phyloP scores from a whole-genome alignment of 805 yeast species.

The Candida berthetii region DNA sequence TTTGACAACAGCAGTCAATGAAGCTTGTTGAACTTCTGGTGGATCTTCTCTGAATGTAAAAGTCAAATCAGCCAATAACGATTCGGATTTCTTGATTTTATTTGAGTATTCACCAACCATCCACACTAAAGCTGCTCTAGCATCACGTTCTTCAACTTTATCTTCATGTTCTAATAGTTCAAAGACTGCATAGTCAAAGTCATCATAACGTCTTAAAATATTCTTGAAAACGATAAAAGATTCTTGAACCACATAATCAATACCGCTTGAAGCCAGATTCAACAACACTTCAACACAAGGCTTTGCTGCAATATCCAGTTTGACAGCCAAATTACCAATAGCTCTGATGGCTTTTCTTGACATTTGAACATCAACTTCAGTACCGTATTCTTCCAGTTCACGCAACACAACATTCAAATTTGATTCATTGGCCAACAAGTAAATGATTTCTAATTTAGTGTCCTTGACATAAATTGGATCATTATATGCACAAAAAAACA shows the following conservation, averaged over 20 bases:
- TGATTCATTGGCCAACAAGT: constrained; percentile 61
- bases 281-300: constrained; percentile 59
- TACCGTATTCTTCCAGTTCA: constrained; percentile 81
- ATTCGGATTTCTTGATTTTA: constrained; percentile 34
- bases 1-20: constrained; percentile 71
- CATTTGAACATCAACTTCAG: constrained; percentile 82
- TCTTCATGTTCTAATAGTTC: constrained; percentile 38
- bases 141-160: constrained; percentile 66
- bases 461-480: constrained; percentile 88
- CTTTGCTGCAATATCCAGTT: constrained; percentile 54
- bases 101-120: constrained; percentile 68
- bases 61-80: constrained; percentile 35
- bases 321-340: constrained; percentile 83
- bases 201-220: constrained; percentile 71
- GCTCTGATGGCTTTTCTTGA: constrained; percentile 85
- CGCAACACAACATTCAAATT: constrained; percentile 58
- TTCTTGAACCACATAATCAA: constrained; percentile 76
- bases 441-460: constrained; percentile 83
- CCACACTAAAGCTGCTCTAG: constrained; percentile 79
- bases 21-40: constrained; percentile 65
- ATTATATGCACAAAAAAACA: constrained; percentile 76
- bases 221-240: constrained; percentile 70
- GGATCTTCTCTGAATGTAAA: constrained; percentile 54
- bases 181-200: constrained; percentile 38
- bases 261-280: constrained; percentile 55